Evolutionary conservation across 169 alveolate genomes (phyloP), one percentile per base, ranked within the genome.

Genomic region (Cyclospora cayetanensis): DNA sequence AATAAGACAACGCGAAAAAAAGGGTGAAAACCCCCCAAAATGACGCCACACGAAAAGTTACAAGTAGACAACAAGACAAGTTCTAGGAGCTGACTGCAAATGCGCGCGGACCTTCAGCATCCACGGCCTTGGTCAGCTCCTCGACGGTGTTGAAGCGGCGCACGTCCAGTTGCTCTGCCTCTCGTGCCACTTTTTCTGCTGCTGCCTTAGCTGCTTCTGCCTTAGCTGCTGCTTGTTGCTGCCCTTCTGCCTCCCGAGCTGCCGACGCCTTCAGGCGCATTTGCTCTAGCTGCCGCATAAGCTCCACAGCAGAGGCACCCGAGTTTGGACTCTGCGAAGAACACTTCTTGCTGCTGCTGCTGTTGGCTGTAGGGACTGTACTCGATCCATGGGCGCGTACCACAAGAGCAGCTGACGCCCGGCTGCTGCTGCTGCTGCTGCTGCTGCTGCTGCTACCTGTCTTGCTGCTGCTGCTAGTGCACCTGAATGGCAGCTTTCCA

Each of bases 51-150:
- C 2, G 41, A n/a, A 22, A 11, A 25, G 31, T n/a, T 27, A 42
- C 80, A 68, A 68, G 9, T n/a, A 1, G 31, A 3, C 5, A 34
- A 1, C 35, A 68, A 7, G 80, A 34, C 22, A 68, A n/a, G n/a
- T n/a, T n/a, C n/a, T n/a, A n/a, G n/a, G 15, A 2, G 83, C 35
- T 22, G 31, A 0, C 83, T 72, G n/a, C n/a, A 39, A 37, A n/a
- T 25, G 7, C 35, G 34, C 22, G 39, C 82, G 25, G n/a, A 86
- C 91, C 91, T 50, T 55, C 92, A 22, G 86, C 86, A 53, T 87
- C 87, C 20, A 87, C 92, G 46, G 83, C 84, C 87, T 72, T 87
- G 52, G 66, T 77, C 22, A 87, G 87, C 63, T 87, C 92, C 41
- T 87, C 92, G 25, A 87, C 92, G 39, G 68, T 87, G 77, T 50